Percentiles rank a stretch among this genome's conserved stretches.
phyloP scores from a whole-genome alignment of 306 rosid genomes.

The Casuarina cunninghamiana region DNA sequence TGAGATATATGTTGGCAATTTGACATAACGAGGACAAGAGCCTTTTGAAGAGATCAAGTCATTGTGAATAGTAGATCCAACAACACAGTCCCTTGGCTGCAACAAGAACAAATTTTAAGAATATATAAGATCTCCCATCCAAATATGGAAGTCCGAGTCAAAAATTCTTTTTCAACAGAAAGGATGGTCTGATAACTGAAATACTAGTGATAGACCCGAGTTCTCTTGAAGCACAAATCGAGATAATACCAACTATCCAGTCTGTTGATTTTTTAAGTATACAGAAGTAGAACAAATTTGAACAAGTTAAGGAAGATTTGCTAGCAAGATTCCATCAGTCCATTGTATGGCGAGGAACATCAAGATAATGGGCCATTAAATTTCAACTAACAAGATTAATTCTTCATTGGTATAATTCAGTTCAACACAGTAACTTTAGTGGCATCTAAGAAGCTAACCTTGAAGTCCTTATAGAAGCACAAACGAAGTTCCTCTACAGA shows the following conservation, averaged over 20 bases:
- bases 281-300: neutral
- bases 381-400: constrained; percentile 7
- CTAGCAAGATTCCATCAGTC: neutral
- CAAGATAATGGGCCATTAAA: neutral
- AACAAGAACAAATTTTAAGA: constrained; percentile 15
- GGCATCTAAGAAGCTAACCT: constrained; percentile 47
- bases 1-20: constrained; percentile 61
- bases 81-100: constrained; percentile 86
- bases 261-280: neutral
- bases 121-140: neutral
- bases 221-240: neutral
- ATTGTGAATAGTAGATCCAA: constrained; percentile 37
- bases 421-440: constrained; percentile 5
- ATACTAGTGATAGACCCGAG: neutral
- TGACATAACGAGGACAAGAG: constrained; percentile 75
- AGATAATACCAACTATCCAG: neutral
- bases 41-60: constrained; percentile 43
- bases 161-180: constrained; percentile 6
- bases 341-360: neutral
- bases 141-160: constrained; percentile 7
- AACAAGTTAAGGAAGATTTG: neutral
- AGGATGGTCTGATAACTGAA: neutral
- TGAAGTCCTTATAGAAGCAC: constrained; percentile 88
- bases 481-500: constrained; percentile 69
- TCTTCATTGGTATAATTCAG: constrained; percentile 11